phyloP scores from a whole-genome alignment of 306 rosid species.

The Pterocarpus santalinus region DNA sequence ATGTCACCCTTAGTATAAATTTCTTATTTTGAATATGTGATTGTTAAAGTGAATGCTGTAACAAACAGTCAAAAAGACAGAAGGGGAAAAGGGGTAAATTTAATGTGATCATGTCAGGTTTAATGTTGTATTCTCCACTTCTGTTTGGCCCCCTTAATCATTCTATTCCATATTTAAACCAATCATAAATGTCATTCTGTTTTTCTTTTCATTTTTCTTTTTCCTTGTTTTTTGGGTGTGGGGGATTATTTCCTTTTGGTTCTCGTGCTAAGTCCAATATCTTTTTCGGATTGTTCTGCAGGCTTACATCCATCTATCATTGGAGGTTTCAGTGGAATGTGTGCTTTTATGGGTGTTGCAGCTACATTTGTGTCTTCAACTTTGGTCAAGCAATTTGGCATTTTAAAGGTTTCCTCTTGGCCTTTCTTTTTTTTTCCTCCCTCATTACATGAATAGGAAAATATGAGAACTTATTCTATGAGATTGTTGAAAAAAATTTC shows the following conservation, averaged over 20 bases:
- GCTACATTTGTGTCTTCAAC: conserved; percentile 93
- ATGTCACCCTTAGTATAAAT: not conserved
- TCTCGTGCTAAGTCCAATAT: conserved; percentile 20
- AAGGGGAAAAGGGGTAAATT: conserved; percentile 19
- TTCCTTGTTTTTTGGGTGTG: not conserved
- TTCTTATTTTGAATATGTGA: not conserved
- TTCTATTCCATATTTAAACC: conserved; percentile 25
- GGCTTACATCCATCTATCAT: conserved; percentile 87
- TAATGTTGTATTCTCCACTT: conserved; percentile 3
- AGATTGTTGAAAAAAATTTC: not conserved
- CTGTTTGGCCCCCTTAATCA: not conserved
- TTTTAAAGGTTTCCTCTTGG: conserved; percentile 72
- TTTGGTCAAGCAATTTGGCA: conserved; percentile 81
- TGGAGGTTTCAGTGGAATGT: conserved; percentile 91
- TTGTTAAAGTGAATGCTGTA: conserved; percentile 35
- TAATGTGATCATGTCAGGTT: conserved; percentile 14
- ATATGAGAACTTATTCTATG: conserved; percentile 13
- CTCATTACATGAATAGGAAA: not conserved
- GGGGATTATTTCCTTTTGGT: not conserved
- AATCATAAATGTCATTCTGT: conserved; percentile 2
- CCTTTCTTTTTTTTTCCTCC: not conserved
- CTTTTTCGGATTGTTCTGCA: conserved; percentile 48
- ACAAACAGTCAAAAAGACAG: conserved; percentile 18
- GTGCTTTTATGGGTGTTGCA: conserved; percentile 97
- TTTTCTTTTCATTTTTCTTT: conserved; percentile 7